Evolutionary conservation across 2,329 filamentous ascomycete genomes (phyloP), one percentile per base, ranked within the genome.

Genomic region (Raffaelea ambrosiae): DNA sequence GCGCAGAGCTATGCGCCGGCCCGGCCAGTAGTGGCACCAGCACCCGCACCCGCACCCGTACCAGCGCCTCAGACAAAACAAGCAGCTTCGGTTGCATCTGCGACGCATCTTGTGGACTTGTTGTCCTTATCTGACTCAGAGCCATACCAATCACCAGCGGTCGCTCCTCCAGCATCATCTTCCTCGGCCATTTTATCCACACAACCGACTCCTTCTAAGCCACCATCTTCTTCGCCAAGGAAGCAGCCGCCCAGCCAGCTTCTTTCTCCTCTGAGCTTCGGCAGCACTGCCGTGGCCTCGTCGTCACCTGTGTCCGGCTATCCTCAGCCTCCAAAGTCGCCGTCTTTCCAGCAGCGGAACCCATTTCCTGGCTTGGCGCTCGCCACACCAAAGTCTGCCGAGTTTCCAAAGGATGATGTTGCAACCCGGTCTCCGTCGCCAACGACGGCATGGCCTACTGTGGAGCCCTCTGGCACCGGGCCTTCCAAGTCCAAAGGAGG

Each of bases 331-430:
- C 68, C 73, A 9, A 75, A 70, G 55, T 74, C 74, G 5, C 72
- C 73, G 0, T 74, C 74, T 1, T 77, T 74, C 48, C 69, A 73
- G 35, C 68, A 74, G 16, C 69, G 73, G 38, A 79, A 76, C 50
- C 73, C 74, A 1, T 77, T 76, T 51, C 66, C 69, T 1, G 69
- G 71, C 2, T 60, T 77, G 14, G 66, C 65, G 4, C 60, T 79
- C 38, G 66, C 71, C 43, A 73, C 70, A 2, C 67, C 68, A 2
- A 61, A 61, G 20, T 58, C 59, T 14, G 55, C 61, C 10, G 58
- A 63, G 22, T 62, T 65, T 40, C 55, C 58, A 3, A 57, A 60
- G 4, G 59, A 62, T 4, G 59, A 58, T n/a, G 49, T 46, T 2
- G 38, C 20, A 22, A 62, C 66, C 19, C 63, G 63, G 31, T 64